Evolutionary conservation across 1,284 basidiomycete genomes (phyloP), one percentile per base, ranked within the genome.

Genomic region (Pseudozyma sp.): DNA sequence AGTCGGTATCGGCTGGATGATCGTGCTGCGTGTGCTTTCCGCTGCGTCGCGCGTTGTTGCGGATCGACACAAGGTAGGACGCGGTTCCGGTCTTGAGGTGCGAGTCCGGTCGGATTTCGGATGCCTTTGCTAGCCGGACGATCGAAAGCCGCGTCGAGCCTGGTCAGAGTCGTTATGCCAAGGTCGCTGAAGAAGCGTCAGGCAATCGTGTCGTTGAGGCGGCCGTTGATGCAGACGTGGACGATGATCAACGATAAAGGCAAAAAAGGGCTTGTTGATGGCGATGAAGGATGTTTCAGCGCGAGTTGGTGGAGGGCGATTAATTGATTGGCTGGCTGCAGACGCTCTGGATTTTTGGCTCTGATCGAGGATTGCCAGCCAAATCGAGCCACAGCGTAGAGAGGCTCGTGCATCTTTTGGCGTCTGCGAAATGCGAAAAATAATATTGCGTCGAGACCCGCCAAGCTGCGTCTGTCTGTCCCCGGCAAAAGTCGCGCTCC

Each of bases 241-340:
- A 24, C 24, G 24, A 24, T 24, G 24, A 24, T 24, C 24, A 24
- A 24, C 40, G 10, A 16, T 42, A 16, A 42, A 7, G 40, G 13
- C 13, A 16, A n/a, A 13, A 42, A 42, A 16, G 16, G 40, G 7
- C 16, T n/a, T 10, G 50, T 33, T 52, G 49, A n/a, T 35, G 50
- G 31, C 30, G 47, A 49, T 39, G 54, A 50, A 39, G 10, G 43
- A 44, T 44, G 43, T 19, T 44, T 24, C 24, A 44, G 43, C 43
- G n/a, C 19, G 43, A 37, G 14, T 48, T 53, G 57, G 57, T 60
- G 57, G 57, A 60, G 57, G 57, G 24, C 49, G 49, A 60, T 60
- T 45, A 45, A 58, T 45, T 60, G 58, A 60, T 60, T 60, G 58
- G 58, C 51, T 50, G 40, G 44, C 31, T 39, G 24, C 24, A 24